Evolutionary conservation across 768 basidiomycete species (phyloP).

Genomic region (Coprinopsis strossmayeri): DNA sequence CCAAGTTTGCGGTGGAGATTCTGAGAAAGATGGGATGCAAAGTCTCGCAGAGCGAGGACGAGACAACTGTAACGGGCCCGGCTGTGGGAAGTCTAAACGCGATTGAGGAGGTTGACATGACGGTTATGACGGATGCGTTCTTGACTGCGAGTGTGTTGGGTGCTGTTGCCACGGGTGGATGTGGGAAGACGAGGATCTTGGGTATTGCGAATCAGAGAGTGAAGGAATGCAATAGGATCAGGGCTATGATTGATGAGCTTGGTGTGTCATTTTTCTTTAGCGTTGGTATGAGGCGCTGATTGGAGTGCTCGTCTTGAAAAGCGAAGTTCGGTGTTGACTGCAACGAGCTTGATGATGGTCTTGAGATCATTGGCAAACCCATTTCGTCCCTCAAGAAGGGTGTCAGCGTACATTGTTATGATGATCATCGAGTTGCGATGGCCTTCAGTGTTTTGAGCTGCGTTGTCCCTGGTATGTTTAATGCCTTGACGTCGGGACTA

Average conservation of each 20-base stretch:
- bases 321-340: slow-evolving; percentile 95
- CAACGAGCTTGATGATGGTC: slow-evolving; percentile 86
- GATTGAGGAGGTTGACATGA: slow-evolving; percentile 90
- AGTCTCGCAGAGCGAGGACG: slow-evolving; percentile 80
- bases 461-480: too few relatives aligned
- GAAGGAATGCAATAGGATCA: slow-evolving; percentile 96
- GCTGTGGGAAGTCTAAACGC: slow-evolving; percentile 75
- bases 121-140: slow-evolving; percentile 99
- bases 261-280: slow-evolving; percentile 42
- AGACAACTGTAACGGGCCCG: slow-evolving; percentile 91
- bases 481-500: too few relatives aligned
- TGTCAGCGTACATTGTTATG: slow-evolving; percentile 90
- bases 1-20: slow-evolving; percentile 88
- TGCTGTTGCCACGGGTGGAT: slow-evolving; percentile 51
- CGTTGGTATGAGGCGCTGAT: background rate
- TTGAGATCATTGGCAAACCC: slow-evolving; percentile 81
- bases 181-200: slow-evolving; percentile 71
- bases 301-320: slow-evolving; percentile 20
- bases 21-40: slow-evolving; percentile 92
- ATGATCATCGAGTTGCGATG: slow-evolving; percentile 99
- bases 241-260: slow-evolving; percentile 93
- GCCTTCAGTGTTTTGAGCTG: slow-evolving; percentile 87
- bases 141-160: slow-evolving; percentile 91
- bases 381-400: slow-evolving; percentile 55
- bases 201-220: slow-evolving; percentile 98